Evolutionary conservation across 148 eudicot genomes (phyloP), one percentile per base, ranked within the genome.

Genomic region (Linanthus parryae): DNA sequence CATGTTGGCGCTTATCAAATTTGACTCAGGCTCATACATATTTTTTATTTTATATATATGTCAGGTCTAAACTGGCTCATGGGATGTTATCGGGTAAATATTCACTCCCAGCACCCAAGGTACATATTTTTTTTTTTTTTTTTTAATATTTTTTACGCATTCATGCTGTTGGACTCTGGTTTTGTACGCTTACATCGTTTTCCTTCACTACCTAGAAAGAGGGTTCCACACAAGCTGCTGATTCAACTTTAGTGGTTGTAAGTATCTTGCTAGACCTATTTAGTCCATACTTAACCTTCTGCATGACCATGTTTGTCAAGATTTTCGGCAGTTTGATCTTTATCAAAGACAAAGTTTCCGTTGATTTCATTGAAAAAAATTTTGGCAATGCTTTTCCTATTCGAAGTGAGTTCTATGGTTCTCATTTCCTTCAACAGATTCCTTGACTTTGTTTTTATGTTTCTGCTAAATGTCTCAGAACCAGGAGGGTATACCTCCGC

Each of bases 51-150:
- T 45, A 25, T 33, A 27, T 49, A 3, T 65, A 33, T 64, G 68
- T 52, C 73, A 87, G 98, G 71, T 67, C 83, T 15, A 92, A 92
- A 58, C 68, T 92, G 40, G 94, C 80, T 25, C 85, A 87, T 68
- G 98, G 98, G 20, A 63, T 92, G 79, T 76, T 92, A 43, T 92
- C 98, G 48, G 96, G 98, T 57, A 92, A 76, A 75, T 92, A 87
- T 65, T 84, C 98, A 20, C 50, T 67, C 64, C 94, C 84, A 8
- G 66, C 78, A 42, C 31, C 71, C 54, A 82, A 87, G 98, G 98
- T 91, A 58, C 50, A 68, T 52, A 51, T 45, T 28, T 37, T 21
- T 39, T 29, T 29, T 15, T 9, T 14, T 11, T 13, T n/a, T n/a
- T n/a, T n/a, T n/a, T n/a, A n/a, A n/a, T n/a, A n/a, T n/a, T n/a